A percentile compares a stretch with the other conserved stretches of the same genome.
Conservation (phyloP, 1,139 yeast genomes). For the Yamadazyma pseudoaaseri region DNA sequence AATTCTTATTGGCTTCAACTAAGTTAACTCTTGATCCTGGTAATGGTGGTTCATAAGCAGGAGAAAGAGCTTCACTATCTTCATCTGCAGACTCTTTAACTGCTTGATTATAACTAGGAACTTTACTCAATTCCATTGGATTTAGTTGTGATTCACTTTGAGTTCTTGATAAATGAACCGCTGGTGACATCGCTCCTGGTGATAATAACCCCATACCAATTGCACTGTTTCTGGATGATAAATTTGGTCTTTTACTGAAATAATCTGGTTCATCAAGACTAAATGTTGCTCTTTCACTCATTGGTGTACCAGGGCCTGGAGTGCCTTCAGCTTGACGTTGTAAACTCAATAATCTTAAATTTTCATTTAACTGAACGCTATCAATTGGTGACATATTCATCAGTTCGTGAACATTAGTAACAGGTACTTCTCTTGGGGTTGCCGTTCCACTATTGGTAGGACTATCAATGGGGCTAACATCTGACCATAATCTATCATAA, state of each 20-base stretch:
- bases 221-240: conserved; percentile 10
- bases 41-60: conserved; percentile 59
- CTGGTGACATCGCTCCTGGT: conserved; percentile 50
- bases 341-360: conserved; percentile 50
- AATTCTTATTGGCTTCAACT: conserved; percentile 23
- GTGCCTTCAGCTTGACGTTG: conserved; percentile 45
- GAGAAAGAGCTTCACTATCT: conserved; percentile 49
- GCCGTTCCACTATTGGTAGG: conserved; percentile 54
- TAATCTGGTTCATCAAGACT: conserved; percentile 33
- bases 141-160: conserved; percentile 37
- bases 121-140: conserved; percentile 48
- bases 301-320: conserved; percentile 4
- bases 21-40: conserved; percentile 42
- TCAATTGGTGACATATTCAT: conserved; percentile 45
- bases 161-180: conserved; percentile 56
- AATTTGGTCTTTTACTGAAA: conserved; percentile 11
- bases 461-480: conserved; percentile 57
- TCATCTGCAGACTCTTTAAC: conserved; percentile 47
- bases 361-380: conserved; percentile 47
- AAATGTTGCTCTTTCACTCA: conserved; percentile 39
- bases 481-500: conserved; percentile 83
- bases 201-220: conserved; percentile 20
- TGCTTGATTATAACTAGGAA: conserved; percentile 85
- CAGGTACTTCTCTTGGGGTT: conserved; percentile 36
- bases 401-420: conserved; percentile 25